phyloP scores from a whole-genome alignment of 331 rosid species.

The Acacia pycnantha region DNA sequence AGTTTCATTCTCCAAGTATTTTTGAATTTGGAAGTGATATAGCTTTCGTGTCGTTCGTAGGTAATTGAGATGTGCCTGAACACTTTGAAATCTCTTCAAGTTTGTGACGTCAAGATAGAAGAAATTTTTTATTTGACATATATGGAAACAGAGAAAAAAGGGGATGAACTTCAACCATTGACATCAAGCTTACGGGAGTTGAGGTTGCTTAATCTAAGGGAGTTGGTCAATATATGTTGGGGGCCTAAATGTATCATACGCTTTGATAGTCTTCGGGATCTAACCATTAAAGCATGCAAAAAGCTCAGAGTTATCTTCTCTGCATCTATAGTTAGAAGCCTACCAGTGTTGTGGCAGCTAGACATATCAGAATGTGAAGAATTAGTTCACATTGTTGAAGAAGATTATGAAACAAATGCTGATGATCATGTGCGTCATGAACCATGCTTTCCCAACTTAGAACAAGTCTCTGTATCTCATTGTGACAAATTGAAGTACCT shows the following conservation, averaged over 20 bases:
- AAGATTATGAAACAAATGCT: not conserved
- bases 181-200: not conserved
- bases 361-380: not conserved
- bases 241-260: not conserved
- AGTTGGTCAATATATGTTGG: not conserved
- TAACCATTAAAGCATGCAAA: not conserved
- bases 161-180: not conserved
- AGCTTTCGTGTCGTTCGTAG: not conserved
- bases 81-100: not conserved
- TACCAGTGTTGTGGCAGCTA: fast-evolving
- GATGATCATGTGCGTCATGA: not conserved
- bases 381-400: not conserved
- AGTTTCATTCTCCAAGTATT: not conserved
- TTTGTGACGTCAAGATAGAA: not conserved
- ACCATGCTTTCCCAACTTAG: not conserved
- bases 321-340: not conserved
- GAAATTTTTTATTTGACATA: not conserved
- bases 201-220: fast-evolving
- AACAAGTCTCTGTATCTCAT: fast-evolving
- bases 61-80: not conserved
- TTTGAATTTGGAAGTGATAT: not conserved
- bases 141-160: not conserved
- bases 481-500: not conserved
- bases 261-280: not conserved
- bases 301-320: not conserved